These are phyloP conservation scores for Pulicaria dysenterica DNA, from an alignment of 129 eudicot species.

Conservation along the genomic window DNA sequence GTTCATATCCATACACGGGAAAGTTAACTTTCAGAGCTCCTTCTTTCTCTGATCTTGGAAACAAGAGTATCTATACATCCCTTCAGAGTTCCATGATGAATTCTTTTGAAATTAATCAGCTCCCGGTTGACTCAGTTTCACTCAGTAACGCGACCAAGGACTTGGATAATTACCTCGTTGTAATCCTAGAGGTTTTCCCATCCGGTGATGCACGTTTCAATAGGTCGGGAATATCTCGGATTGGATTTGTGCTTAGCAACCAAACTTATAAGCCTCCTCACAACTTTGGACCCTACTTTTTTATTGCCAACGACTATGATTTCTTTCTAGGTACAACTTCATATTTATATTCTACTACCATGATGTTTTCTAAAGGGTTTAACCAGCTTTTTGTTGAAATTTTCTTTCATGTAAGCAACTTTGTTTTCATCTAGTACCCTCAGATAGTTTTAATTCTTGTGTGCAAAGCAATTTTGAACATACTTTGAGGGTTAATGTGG, in stretches of 20 bases:
- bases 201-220: slow-evolving; percentile 60
- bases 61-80: slow-evolving; percentile 39
- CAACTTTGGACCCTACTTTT: slow-evolving; percentile 69
- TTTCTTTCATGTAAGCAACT: background rate
- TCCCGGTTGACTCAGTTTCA: slow-evolving; percentile 70
- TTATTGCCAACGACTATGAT: slow-evolving; percentile 42
- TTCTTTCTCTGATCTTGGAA: slow-evolving; percentile 66
- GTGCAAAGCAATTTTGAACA: no score
- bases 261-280: slow-evolving; percentile 78
- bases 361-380: no score
- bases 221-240: slow-evolving; percentile 51
- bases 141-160: slow-evolving; percentile 50
- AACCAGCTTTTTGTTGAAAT: background rate
- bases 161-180: slow-evolving; percentile 47
- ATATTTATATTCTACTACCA: background rate
- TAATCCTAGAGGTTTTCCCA: slow-evolving; percentile 62
- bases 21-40: slow-evolving; percentile 65
- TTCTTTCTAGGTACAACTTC: slow-evolving; percentile 55
- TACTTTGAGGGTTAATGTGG: no score
- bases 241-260: slow-evolving; percentile 62
- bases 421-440: background rate
- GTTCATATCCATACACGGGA: slow-evolving; percentile 79
- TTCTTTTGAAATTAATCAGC: slow-evolving; percentile 37
- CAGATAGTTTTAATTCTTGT: no score
- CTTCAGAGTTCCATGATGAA: slow-evolving; percentile 47